Evolutionary conservation across 371 early-diverging fungal genomes (phyloP).

Genomic region (Mucor indicus): DNA sequence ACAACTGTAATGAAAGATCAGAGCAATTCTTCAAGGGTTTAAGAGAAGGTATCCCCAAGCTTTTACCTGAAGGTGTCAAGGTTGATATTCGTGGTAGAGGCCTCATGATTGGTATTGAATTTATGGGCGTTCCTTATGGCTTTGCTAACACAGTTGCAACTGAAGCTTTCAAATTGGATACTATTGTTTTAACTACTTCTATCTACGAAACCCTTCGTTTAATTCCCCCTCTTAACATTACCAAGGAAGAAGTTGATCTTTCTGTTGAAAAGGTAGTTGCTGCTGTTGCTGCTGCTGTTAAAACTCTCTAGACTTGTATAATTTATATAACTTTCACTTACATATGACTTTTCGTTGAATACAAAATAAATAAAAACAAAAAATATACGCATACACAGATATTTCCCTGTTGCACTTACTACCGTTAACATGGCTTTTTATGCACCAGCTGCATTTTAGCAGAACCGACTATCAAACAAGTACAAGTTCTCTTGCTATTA

Average conservation of each 20-base stretch:
- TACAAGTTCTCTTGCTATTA: no score
- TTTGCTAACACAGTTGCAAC: constrained; percentile 34
- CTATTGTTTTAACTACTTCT: constrained; percentile 52
- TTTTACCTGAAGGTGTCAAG: constrained; percentile 39
- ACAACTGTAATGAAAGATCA: constrained; percentile 43
- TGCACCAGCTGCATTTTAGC: no score
- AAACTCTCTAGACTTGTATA: no score
- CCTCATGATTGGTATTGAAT: constrained; percentile 62
- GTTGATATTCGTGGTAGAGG: constrained; percentile 57
- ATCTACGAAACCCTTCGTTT: constrained; percentile 56
- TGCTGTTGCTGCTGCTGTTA: constrained; percentile 37
- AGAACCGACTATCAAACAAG: no score
- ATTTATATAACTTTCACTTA: no score
- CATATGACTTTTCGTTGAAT: no score
- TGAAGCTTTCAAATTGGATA: constrained; percentile 46
- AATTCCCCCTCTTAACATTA: constrained; percentile 57
- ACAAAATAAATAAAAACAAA: no score
- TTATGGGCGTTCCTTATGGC: constrained; percentile 40
- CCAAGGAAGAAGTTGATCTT: constrained; percentile 47
- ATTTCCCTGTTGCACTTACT: no score
- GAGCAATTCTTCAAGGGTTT: constrained; percentile 48
- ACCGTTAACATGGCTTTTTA: no score
- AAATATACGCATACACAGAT: no score
- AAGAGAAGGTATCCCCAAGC: constrained; percentile 28
- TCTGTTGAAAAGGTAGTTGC: constrained; percentile 41